Percentiles rank a stretch among this genome's conserved stretches.
These are phyloP conservation scores for Bruguiera gymnorhiza DNA, from an alignment of 345 rosid species.

Conservation along the genomic window DNA sequence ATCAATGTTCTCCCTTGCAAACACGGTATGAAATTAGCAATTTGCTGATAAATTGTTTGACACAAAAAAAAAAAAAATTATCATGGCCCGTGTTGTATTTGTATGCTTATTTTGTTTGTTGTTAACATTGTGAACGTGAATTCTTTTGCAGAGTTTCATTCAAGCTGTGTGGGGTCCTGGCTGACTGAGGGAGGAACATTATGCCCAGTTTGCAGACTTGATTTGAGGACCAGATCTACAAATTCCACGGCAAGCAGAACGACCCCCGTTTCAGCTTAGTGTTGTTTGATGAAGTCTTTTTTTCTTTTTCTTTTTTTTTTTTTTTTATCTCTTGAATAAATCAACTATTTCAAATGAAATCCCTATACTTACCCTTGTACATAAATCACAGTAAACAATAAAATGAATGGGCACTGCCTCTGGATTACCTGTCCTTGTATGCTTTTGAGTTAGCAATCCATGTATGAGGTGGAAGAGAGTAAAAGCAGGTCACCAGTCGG, in stretches of 20 bases:
- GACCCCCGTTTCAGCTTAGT: not conserved
- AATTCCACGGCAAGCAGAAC: conserved; percentile 40
- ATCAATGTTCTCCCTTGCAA: conserved; percentile 69
- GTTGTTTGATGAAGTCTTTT: not conserved
- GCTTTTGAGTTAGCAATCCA: conserved; percentile 69
- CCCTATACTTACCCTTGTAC: not conserved
- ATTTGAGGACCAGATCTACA: conserved; percentile 38
- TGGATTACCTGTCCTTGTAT: conserved; percentile 65
- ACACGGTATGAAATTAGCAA: conserved; percentile 46
- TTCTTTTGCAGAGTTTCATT: conserved; percentile 60
- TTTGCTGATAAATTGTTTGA: not conserved
- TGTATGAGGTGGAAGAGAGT: conserved; percentile 67
- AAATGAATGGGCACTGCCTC: not conserved
- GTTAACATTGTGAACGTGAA: not conserved
- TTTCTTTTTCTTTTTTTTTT: not conserved
- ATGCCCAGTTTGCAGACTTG: conserved; percentile 80
- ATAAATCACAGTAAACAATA: not conserved
- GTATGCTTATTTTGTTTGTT: not conserved
- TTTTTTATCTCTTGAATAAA: not conserved
- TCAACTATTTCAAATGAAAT: not conserved
- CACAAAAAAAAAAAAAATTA: not conserved
- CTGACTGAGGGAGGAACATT: conserved; percentile 70
- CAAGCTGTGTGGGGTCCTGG: conserved; percentile 68
- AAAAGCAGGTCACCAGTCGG: conserved; percentile 63
- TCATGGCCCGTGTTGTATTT: not conserved